Percentiles rank a stretch among this genome's conserved stretches.
These are phyloP conservation scores for Acer negundo DNA, from an alignment of 345 rosid species.

Conservation along the genomic window DNA sequence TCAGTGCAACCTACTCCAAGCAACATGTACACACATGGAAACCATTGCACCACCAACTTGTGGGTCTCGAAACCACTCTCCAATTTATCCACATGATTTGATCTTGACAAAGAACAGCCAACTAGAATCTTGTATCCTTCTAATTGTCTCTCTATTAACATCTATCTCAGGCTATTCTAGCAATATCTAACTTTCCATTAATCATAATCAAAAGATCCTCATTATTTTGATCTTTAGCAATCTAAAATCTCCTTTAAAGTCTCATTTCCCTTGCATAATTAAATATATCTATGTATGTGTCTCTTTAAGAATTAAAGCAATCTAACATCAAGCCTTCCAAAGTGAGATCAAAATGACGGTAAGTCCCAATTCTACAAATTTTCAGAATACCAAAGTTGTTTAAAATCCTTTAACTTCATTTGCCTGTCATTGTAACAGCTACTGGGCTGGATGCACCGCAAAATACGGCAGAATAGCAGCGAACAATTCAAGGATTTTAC, in stretches of 20 bases:
- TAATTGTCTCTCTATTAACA: conserved; percentile 55
- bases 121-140: conserved; percentile 74
- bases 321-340: conserved; percentile 30
- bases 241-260: conserved; percentile 33
- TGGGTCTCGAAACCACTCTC: conserved; percentile 36
- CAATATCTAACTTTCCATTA: conserved; percentile 39
- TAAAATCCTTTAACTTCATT: conserved; percentile 29
- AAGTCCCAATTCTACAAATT: conserved; percentile 29
- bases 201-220: conserved; percentile 24
- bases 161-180: conserved; percentile 45
- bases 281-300: conserved; percentile 27
- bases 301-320: conserved; percentile 39
- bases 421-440: conserved; percentile 59
- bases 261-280: conserved; percentile 23
- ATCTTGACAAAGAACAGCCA: conserved; percentile 70
- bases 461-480: conserved; percentile 44
- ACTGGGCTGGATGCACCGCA: conserved; percentile 78
- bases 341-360: conserved; percentile 70
- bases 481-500: conserved; percentile 63
- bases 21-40: conserved; percentile 31
- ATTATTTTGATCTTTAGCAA: conserved; percentile 27
- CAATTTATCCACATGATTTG: conserved; percentile 51
- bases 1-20: conserved; percentile 38
- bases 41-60: conserved; percentile 32
- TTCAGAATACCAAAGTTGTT: conserved; percentile 14